Evolutionary conservation across 305 asterid genomes (phyloP).

Genomic region (Fraxinus ornus): DNA sequence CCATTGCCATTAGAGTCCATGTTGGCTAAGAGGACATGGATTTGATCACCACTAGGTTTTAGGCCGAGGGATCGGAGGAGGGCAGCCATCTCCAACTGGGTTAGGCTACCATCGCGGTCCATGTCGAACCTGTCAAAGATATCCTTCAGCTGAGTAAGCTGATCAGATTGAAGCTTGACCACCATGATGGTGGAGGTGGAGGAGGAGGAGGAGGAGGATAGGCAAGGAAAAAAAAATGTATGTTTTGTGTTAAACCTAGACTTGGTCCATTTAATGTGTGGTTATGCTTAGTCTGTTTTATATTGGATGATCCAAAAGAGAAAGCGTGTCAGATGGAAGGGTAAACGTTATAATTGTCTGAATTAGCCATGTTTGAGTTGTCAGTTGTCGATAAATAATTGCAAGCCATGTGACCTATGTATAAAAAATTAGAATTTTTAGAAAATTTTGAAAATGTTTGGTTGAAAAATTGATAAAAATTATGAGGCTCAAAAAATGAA

Average conservation of each 20-base stretch:
- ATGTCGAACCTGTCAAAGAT: slow-evolving; percentile 88
- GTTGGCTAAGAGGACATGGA: slow-evolving; percentile 50
- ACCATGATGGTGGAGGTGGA: slow-evolving; percentile 29
- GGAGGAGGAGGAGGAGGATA: background rate
- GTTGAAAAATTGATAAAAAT: background rate
- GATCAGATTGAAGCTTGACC: slow-evolving; percentile 66
- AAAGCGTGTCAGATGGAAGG: slow-evolving; percentile 27
- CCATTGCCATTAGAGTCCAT: slow-evolving; percentile 89
- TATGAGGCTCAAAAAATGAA: background rate
- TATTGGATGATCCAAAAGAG: slow-evolving; percentile 11
- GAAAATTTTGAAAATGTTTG: background rate
- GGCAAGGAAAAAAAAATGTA: background rate
- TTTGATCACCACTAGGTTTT: slow-evolving; percentile 75
- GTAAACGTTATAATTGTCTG: background rate
- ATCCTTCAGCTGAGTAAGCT: slow-evolving; percentile 61
- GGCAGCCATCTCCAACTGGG: slow-evolving; percentile 95
- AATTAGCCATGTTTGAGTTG: background rate
- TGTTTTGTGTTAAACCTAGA: slow-evolving; percentile 7
- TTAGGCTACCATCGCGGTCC: slow-evolving; percentile 88
- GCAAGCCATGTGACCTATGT: slow-evolving; percentile 1
- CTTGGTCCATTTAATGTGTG: slow-evolving; percentile 16
- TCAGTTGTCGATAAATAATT: background rate
- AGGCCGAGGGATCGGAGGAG: slow-evolving; percentile 86
- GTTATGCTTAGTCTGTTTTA: slow-evolving; percentile 8
- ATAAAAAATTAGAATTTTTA: background rate